These are phyloP conservation scores for Rutidosis leptorrhynchoides DNA, from an alignment of 129 eudicot species.

Conservation along the genomic window DNA sequence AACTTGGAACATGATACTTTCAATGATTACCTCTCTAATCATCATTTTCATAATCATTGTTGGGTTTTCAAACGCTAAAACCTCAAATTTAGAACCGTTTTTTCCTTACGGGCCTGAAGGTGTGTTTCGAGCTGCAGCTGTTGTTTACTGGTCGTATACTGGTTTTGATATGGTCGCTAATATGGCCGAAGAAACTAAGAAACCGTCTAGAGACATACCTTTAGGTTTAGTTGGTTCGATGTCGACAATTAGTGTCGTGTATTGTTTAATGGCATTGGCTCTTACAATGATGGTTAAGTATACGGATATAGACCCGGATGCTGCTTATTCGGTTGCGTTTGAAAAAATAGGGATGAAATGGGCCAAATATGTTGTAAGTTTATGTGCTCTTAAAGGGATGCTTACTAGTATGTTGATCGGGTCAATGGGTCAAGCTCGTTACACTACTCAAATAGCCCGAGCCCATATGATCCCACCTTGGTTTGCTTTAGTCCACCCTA, in stretches of 20 bases:
- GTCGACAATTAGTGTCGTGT: conserved; percentile 57
- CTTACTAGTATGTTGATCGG: conserved; percentile 79
- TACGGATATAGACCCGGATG: conserved; percentile 60
- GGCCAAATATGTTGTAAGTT: conserved; percentile 72
- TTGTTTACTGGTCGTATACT: conserved; percentile 80
- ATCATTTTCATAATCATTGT: conserved; percentile 58
- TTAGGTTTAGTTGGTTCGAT: conserved; percentile 77
- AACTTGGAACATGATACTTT: conserved; percentile 48
- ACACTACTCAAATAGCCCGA: conserved; percentile 6
- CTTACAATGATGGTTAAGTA: conserved; percentile 72
- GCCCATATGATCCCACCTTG: conserved; percentile 18
- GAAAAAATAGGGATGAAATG: conserved; percentile 71
- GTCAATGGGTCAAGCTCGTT: conserved; percentile 71
- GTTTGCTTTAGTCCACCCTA: conserved; percentile 24
- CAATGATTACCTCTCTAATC: conserved; percentile 42
- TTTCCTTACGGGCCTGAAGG: conserved; percentile 70
- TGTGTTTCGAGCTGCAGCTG: conserved; percentile 71
- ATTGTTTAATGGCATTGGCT: conserved; percentile 75
- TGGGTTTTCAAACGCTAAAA: conserved; percentile 55
- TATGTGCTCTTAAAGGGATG: conserved; percentile 80
- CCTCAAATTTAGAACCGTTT: conserved; percentile 56
- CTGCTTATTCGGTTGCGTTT: conserved; percentile 72
- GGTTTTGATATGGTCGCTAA: conserved; percentile 90
- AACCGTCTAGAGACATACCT: conserved; percentile 68
- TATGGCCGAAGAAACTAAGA: conserved; percentile 79